Evolutionary conservation across 2,329 filamentous ascomycete genomes (phyloP), one percentile per base, ranked within the genome.

Genomic region (Phialophora expanda): DNA sequence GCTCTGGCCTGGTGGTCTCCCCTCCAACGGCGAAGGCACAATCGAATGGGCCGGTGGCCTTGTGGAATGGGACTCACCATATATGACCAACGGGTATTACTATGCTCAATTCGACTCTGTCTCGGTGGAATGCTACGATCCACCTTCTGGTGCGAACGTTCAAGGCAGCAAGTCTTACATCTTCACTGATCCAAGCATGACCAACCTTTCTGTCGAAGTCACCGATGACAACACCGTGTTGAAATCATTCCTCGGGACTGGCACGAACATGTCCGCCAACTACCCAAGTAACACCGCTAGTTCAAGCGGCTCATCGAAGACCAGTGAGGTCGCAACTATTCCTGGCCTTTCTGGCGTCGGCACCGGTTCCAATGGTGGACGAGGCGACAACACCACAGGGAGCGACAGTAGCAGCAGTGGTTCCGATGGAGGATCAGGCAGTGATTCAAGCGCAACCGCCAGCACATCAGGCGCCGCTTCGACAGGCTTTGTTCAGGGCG

Each of bases 41-140:
- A 86, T 97, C 70, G 84, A 89, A 61, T 99, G 95, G 95, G 92
- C 94, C 20, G 95, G 95, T 75, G 95, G 95, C 73, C 81, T 86
- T 60, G 94, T 99, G 70, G 85, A 96, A 83, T 99, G 95, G 94
- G 82, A 90, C 76, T 87, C 86, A 70, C 81, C 84, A 22, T 91
- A 96, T 78, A 94, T 98, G 83, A 82, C 92, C 80, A 84, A 91
- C 75, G 91, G 92, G 34, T 98, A 97, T 84, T 97, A 95, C 83
- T 97, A 90, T 76, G 90, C 93, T 61, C 87, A 86, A 51, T 87
- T 97, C 73, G 84, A 87, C 62, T 87, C 93, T 62, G 87, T 99
- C 66, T 85, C 82, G n/a, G 88, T 98, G 41, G 81, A 93, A 71
- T 99, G 95, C 88, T 98, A 91, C 83, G 85, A 93, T 72, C 88